These are phyloP conservation scores for Bryoerythrophyllum caledonicum DNA, from an alignment of 225 moss, liverwort and hornwort species.

Conservation along the genomic window DNA sequence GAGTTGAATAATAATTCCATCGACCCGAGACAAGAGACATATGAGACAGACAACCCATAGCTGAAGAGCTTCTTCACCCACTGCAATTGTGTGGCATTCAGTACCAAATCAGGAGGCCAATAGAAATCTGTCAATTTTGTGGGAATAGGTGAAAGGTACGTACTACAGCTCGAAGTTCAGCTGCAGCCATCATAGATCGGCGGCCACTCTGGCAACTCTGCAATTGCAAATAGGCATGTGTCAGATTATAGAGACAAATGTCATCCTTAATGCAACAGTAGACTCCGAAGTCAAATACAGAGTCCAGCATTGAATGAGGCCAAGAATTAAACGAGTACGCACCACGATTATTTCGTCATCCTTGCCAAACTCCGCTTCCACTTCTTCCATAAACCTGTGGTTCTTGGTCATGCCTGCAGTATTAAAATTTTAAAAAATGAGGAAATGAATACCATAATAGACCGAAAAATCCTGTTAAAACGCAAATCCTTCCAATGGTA, in stretches of 20 bases:
- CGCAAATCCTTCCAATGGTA: neutral
- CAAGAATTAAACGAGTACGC: constrained; percentile 28
- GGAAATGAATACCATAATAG: neutral
- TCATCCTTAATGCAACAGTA: neutral
- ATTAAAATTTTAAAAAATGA: neutral
- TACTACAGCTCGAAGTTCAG: constrained; percentile 83
- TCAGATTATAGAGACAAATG: neutral
- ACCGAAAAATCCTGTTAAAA: neutral
- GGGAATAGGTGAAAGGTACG: constrained; percentile 17
- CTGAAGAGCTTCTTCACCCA: too few relatives aligned
- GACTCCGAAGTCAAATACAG: constrained; percentile 13
- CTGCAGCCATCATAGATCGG: constrained; percentile 86
- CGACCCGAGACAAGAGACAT: neutral
- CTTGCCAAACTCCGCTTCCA: constrained; percentile 60
- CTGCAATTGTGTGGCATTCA: neutral
- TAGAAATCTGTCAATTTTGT: neutral
- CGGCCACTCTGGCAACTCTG: constrained; percentile 93
- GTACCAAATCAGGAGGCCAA: constrained; percentile 1
- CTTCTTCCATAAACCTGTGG: constrained; percentile 70
- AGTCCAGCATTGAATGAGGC: constrained; percentile 4
- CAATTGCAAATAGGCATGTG: constrained; percentile 11
- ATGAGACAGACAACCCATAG: too few relatives aligned
- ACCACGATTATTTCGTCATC: constrained; percentile 93
- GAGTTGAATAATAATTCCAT: neutral
- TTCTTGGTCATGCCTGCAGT: constrained; percentile 90